Percentiles rank a stretch among this genome's conserved stretches.
Conservation (phyloP, 371 early-diverging fungal species). For the Rozella allomycis region DNA sequence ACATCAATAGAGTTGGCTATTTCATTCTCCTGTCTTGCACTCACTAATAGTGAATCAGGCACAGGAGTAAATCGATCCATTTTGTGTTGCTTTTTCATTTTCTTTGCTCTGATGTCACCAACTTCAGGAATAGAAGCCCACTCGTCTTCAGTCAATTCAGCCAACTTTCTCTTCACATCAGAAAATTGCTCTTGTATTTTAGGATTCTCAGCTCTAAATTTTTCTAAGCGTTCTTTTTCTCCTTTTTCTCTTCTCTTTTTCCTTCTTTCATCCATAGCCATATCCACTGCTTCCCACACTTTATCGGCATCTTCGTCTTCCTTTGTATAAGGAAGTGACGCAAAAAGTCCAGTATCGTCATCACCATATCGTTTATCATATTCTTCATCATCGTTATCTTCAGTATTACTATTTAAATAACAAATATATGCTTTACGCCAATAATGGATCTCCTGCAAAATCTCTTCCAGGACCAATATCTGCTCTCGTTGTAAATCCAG, state of each 20-base stretch:
- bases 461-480: conserved; percentile 93
- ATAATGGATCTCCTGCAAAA: conserved; percentile 20
- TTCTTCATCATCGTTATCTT: conserved; percentile 32
- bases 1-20: conserved; percentile 27
- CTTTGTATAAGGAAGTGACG: conserved; percentile 62
- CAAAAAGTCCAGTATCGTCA: conserved; percentile 76
- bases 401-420: conserved; percentile 12
- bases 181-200: conserved; percentile 70
- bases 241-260: conserved; percentile 22
- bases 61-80: conserved; percentile 52
- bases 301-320: conserved; percentile 93
- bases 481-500: conserved; percentile 91
- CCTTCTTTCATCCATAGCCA: conserved; percentile 69
- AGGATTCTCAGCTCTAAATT: conserved; percentile 15
- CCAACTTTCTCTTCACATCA: conserved; percentile 63
- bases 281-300: conserved; percentile 73
- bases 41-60: conserved; percentile 56
- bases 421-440: too few species aligned
- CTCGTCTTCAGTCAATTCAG: conserved; percentile 49
- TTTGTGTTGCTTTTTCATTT: conserved; percentile 32
- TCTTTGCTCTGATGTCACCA: conserved; percentile 62
- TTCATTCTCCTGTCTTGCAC: conserved; percentile 8
- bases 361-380: conserved; percentile 74
- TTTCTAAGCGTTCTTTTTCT: conserved; percentile 19
- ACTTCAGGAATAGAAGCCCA: conserved; percentile 86